phyloP scores from a whole-genome alignment of 768 basidiomycete genomes.

The Boletus rufocinnamomeus region DNA sequence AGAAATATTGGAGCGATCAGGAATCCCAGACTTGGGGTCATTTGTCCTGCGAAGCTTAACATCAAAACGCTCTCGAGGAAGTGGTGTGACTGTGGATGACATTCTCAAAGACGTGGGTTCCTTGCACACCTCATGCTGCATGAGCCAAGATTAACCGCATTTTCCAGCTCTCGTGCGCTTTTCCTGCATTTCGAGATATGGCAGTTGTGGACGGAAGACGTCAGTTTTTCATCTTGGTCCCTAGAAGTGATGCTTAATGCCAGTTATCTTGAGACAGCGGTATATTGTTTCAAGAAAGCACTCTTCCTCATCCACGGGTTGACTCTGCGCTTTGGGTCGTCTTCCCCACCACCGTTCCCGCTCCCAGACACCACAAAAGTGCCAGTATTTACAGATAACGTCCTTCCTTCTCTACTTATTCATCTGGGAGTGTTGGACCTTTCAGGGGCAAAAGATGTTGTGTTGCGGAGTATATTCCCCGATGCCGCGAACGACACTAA shows the following conservation, averaged over 20 bases:
- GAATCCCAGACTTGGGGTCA: conserved; percentile 69
- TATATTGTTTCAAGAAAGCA: conserved; percentile 91
- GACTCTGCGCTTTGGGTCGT: conserved; percentile 61
- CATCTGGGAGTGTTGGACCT: conserved; percentile 76
- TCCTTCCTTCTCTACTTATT: conserved; percentile 78
- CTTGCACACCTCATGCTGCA: not conserved
- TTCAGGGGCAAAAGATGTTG: conserved; percentile 43
- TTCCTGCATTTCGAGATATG: conserved; percentile 86
- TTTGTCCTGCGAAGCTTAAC: conserved; percentile 73
- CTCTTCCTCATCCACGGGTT: conserved; percentile 78
- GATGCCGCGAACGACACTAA: conserved; percentile 41
- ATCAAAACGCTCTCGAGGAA: conserved; percentile 35
- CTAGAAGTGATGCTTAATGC: conserved; percentile 1
- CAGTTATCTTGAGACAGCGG: conserved; percentile 43
- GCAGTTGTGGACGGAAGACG: conserved; percentile 61
- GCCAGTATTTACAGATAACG: conserved; percentile 80
- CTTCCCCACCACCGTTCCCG: conserved; percentile 56
- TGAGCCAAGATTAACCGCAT: conserved; percentile 6
- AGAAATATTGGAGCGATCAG: conserved; percentile 52
- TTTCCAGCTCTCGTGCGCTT: conserved; percentile 66
- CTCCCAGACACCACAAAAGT: conserved; percentile 58
- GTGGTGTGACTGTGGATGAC: conserved; percentile 49
- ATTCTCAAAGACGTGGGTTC: conserved; percentile 61
- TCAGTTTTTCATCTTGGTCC: conserved; percentile 34
- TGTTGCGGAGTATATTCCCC: conserved; percentile 51